Percentiles rank a stretch among this genome's conserved stretches.
phyloP scores from a whole-genome alignment of 2,329 filamentous ascomycete species.

The Ophiostoma montium region DNA sequence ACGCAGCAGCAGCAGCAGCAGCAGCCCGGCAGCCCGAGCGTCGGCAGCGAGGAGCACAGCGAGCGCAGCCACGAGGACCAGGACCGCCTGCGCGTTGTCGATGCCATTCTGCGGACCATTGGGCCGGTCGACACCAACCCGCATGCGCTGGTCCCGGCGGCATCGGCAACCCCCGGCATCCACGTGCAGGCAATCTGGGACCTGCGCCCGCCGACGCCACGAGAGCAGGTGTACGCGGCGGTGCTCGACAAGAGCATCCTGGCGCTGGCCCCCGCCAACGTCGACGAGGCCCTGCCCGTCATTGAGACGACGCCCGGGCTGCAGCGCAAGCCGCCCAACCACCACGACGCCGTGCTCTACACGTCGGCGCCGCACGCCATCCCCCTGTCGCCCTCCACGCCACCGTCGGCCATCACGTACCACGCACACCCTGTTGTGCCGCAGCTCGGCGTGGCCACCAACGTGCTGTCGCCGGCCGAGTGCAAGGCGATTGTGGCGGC shows the following conservation, averaged over 20 bases:
- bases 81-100: conserved; percentile 46
- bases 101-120: conserved; percentile 48
- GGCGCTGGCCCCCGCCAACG: conserved; percentile 19
- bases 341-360: conserved; percentile 51
- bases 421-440: conserved; percentile 49
- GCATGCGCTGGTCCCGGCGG: conserved; percentile 14
- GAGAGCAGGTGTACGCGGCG: conserved; percentile 36
- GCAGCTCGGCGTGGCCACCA: conserved; percentile 42
- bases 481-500: conserved; percentile 54
- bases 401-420: conserved; percentile 28
- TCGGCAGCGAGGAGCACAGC: conserved; percentile 5
- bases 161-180: conserved; percentile 28
- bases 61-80: conserved; percentile 32
- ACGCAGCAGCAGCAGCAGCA: conserved; percentile 18
- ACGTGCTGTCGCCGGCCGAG: conserved; percentile 46
- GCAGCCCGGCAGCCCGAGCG: conserved; percentile 19
- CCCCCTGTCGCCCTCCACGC: conserved; percentile 25
- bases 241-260: conserved; percentile 45
- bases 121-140: conserved; percentile 42
- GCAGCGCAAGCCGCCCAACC: conserved; percentile 52
- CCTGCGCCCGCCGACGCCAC: conserved; percentile 28
- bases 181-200: conserved; percentile 48
- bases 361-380: conserved; percentile 45
- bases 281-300: conserved; percentile 34
- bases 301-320: conserved; percentile 48